phyloP scores from a whole-genome alignment of 352 stramenopile species.

The Phytophthora ohioensis region DNA sequence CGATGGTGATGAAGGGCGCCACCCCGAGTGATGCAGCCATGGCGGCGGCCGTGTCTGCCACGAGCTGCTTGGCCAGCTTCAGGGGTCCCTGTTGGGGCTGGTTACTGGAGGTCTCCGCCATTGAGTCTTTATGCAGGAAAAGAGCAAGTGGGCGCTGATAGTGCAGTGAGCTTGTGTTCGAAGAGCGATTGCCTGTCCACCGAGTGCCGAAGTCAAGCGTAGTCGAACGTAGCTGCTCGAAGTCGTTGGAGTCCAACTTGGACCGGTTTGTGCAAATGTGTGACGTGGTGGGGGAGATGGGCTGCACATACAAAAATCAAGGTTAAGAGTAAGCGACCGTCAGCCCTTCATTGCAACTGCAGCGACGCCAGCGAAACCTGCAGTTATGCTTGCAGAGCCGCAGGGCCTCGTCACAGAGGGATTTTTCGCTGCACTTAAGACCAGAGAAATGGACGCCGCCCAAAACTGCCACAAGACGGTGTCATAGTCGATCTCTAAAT shows the following conservation, averaged over 20 bases:
- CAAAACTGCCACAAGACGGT: too few species aligned
- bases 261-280: conserved; percentile 30
- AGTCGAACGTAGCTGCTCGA: conserved; percentile 36
- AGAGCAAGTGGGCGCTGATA: conserved; percentile 27
- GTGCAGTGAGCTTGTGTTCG: not conserved
- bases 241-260: conserved; percentile 22
- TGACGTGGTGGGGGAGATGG: conserved; percentile 36
- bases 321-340: conserved; percentile 13
- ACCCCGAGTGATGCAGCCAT: conserved; percentile 75
- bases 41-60: conserved; percentile 66
- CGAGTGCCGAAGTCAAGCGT: conserved; percentile 28
- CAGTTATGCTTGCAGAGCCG: conserved; percentile 20
- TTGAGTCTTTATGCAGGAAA: conserved; percentile 31
- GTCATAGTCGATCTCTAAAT: too few species aligned
- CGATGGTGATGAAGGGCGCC: conserved; percentile 89
- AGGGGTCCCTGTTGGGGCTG: conserved; percentile 10
- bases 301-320: conserved; percentile 30
- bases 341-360: conserved; percentile 13
- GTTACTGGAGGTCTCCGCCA: conserved; percentile 35
- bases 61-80: conserved; percentile 64
- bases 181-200: conserved; percentile 18
- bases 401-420: conserved; percentile 20
- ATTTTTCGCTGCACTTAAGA: conserved; percentile 7
- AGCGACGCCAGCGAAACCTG: not conserved
- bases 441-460: not conserved